phyloP scores from a whole-genome alignment of 768 basidiomycete species.

The Candolleomyces efflorescens region DNA sequence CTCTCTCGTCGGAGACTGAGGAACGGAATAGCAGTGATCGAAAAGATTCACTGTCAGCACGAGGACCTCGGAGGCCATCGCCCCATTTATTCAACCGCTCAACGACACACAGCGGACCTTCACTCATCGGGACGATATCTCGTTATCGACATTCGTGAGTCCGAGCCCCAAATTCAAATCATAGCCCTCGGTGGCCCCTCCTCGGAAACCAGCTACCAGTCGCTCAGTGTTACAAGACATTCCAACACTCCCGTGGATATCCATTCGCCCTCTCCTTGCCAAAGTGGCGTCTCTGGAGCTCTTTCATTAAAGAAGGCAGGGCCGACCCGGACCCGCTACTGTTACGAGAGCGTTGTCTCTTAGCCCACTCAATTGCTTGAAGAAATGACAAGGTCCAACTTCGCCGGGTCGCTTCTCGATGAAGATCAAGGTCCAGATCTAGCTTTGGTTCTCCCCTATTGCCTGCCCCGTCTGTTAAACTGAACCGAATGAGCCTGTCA shows the following conservation, averaged over 20 bases:
- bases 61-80: conserved; percentile 12
- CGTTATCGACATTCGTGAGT: conserved; percentile 16
- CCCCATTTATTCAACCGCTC: conserved; percentile 15
- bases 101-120: conserved; percentile 11
- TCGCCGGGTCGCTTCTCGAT: conserved; percentile 23
- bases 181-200: conserved; percentile 15
- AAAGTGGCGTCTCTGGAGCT: conserved; percentile 41
- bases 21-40: conserved; percentile 21
- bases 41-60: conserved; percentile 20
- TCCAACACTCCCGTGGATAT: conserved; percentile 12
- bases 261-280: conserved; percentile 21
- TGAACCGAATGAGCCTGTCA: conserved; percentile 39
- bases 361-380: conserved; percentile 36
- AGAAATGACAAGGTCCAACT: conserved; percentile 35
- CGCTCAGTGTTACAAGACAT: background rate
- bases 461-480: conserved; percentile 24
- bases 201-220: conserved; percentile 8
- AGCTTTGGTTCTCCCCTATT: conserved; percentile 2
- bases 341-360: conserved; percentile 33
- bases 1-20: conserved; percentile 20
- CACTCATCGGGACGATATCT: conserved; percentile 15
- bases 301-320: conserved; percentile 24
- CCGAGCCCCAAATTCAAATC: conserved; percentile 14
- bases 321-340: conserved; percentile 20
- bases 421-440: background rate